phyloP scores from a whole-genome alignment of 176 grass and related monocot species.

The Ananas comosus region DNA sequence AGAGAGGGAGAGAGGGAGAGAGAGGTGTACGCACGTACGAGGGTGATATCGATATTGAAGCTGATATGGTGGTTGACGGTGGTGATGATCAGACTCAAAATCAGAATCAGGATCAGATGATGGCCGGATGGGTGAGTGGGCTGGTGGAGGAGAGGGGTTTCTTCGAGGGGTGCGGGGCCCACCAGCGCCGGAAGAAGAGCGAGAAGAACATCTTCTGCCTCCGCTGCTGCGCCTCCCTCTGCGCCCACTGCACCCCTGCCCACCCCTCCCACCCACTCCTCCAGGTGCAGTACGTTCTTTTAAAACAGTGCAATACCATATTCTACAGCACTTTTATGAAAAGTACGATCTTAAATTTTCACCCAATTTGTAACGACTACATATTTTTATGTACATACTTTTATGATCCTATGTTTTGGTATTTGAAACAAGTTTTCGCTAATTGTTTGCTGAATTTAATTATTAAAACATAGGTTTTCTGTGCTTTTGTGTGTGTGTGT shows the following conservation, averaged over 20 bases:
- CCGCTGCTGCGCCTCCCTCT: slow-evolving; percentile 72
- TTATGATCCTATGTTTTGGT: neutral
- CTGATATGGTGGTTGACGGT: too few species aligned
- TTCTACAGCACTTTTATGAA: too few species aligned
- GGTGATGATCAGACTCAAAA: too few species aligned
- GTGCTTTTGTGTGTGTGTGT: too few species aligned
- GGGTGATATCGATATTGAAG: too few species aligned
- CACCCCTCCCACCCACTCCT: slow-evolving; percentile 68
- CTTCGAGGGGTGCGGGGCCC: slow-evolving; percentile 60
- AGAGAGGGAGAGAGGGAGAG: too few species aligned
- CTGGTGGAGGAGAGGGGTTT: slow-evolving; percentile 72
- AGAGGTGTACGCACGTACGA: too few species aligned
- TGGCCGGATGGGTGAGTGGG: slow-evolving; percentile 47
- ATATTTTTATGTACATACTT: neutral
- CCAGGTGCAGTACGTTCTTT: slow-evolving; percentile 28
- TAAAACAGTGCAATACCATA: too few species aligned
- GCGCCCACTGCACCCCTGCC: slow-evolving; percentile 53
- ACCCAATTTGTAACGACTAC: neutral
- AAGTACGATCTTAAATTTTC: neutral
- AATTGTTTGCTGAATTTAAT: neutral
- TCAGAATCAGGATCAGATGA: slow-evolving; percentile 16
- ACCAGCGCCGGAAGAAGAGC: slow-evolving; percentile 69
- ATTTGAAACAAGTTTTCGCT: neutral
- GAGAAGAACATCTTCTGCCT: slow-evolving; percentile 97
- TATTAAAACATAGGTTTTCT: neutral